Evolutionary conservation across 495 filamentous ascomycete genomes (phyloP).

Genomic region (Rhizodiscina lignyota): DNA sequence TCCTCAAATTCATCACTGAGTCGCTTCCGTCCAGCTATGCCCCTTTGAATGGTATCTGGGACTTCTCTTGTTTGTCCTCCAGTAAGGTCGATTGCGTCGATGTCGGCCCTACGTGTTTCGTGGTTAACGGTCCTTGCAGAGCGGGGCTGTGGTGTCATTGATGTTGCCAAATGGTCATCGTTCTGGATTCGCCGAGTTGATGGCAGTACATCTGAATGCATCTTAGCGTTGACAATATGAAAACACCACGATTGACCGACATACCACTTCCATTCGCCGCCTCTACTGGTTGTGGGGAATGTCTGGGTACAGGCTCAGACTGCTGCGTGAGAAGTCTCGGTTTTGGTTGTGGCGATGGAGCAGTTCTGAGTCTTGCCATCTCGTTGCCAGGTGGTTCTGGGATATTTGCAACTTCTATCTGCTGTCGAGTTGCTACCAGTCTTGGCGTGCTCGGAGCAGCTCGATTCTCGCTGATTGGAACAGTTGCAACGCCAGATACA

Average conservation of each 20-base stretch:
- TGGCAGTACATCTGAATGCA: not conserved
- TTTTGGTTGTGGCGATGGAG: slow-evolving; percentile 34
- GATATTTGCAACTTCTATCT: no score
- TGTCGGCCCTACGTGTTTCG: slow-evolving; percentile 7
- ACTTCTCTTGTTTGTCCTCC: slow-evolving; percentile 22
- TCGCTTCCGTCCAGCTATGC: slow-evolving; percentile 38
- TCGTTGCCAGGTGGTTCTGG: no score
- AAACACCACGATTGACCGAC: no score
- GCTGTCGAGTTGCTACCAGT: not conserved
- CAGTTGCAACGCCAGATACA: not conserved
- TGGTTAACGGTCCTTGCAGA: not conserved
- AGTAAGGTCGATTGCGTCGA: slow-evolving; percentile 60
- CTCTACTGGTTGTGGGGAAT: not conserved
- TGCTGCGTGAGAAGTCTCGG: slow-evolving; percentile 28
- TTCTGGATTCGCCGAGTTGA: not conserved
- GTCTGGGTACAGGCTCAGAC: not conserved
- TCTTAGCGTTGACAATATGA: not conserved
- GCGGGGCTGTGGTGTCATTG: not conserved
- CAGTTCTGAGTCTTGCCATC: slow-evolving; percentile 42
- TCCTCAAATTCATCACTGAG: slow-evolving; percentile 55
- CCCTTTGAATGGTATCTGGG: slow-evolving; percentile 22
- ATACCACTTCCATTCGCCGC: no score
- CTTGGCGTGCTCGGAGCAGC: not conserved
- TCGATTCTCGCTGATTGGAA: not conserved
- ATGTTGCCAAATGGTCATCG: not conserved